phyloP scores from a whole-genome alignment of 1,284 basidiomycete species.

The Ustilago trichophora region DNA sequence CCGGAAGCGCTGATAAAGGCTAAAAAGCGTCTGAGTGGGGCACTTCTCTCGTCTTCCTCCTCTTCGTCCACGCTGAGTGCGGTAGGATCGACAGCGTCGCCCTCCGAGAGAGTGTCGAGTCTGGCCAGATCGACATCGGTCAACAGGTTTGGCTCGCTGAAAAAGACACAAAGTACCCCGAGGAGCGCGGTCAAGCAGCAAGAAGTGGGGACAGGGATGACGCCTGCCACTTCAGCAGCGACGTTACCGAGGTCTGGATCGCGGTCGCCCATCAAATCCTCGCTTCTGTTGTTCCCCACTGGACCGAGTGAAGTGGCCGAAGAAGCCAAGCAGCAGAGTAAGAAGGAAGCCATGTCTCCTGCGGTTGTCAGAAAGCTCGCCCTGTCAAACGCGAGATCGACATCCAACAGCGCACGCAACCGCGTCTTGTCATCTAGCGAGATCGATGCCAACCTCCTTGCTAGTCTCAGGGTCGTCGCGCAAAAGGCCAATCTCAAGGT shows the following conservation, averaged over 20 bases:
- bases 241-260: conserved; percentile 9
- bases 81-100: not conserved
- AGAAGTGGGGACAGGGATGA: not conserved
- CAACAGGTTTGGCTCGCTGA: conserved; percentile 7
- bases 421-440: conserved; percentile 15
- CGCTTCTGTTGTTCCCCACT: conserved; percentile 23
- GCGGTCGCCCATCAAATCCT: conserved; percentile 37
- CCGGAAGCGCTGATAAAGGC: conserved; percentile 42
- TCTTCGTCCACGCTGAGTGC: conserved; percentile 9
- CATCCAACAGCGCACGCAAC: not conserved
- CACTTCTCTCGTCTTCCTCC: conserved; percentile 13
- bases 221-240: not conserved
- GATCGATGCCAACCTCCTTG: conserved; percentile 35
- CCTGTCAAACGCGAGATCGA: too few species aligned
- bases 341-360: too few species aligned
- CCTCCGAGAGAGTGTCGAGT: conserved; percentile 9
- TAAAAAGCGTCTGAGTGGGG: conserved; percentile 30
- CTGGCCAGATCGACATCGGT: conserved; percentile 7
- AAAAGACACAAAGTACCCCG: conserved; percentile 4
- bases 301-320: too few species aligned
- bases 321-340: not conserved
- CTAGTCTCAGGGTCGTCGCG: conserved; percentile 35
- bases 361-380: too few species aligned
- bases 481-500: conserved; percentile 41
- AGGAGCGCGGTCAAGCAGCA: conserved; percentile 5